Base-by-base conservation (phyloP, 345 rosid genomes). In the Microthlaspi erraticum region DNA sequence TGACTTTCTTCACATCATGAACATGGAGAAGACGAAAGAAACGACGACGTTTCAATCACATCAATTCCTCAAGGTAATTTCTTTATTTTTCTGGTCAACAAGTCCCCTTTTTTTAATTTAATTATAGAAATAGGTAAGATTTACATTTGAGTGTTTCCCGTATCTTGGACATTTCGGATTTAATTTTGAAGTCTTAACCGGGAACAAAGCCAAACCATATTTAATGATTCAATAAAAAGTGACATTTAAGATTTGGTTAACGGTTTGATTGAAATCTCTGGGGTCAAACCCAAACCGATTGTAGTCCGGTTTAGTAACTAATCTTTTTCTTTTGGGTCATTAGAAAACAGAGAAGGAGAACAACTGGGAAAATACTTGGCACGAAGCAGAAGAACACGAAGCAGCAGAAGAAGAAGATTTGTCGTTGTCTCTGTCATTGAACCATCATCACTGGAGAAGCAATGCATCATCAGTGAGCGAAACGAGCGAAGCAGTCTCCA, bases 401-500 rank as follows among this genome's bases (percentile, higher is more conserved):
- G 42, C 39, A 3, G 58, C 55, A n/a, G 75, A 23, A 31, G 74
- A 32, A 32, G 70, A 59, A 16, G 88, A 77, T 63, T 68, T 91
- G 18, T 87, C 89, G 0, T 44, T 91, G 43, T 70, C 88, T 6
- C 87, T 89, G 2, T 80, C 98, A 3, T 42, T 85, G 52, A 76
- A 76, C 17, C 79, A 70, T 70, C 82, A 71, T 14, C 82, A 82
- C 0, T 79, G 87, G 3, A 82, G 79, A 60, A 80, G 82, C 76
- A 81, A 81, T 23, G 81, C 77, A 17, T 83, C 90, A 18, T 81
- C 86, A 0, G 57, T 81, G 12, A 87, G 98, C n/a, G 96, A 85
- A 32, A 79, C 78, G 3, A 86, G 92, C 38, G 98, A 92, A 77
- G 86, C 82, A 3, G 70, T 89, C 73, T 91, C 93, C 7, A 80